Conservation (phyloP, 192 early-diverging fungal genomes). For the Coemansia nantahalensis region DNA sequence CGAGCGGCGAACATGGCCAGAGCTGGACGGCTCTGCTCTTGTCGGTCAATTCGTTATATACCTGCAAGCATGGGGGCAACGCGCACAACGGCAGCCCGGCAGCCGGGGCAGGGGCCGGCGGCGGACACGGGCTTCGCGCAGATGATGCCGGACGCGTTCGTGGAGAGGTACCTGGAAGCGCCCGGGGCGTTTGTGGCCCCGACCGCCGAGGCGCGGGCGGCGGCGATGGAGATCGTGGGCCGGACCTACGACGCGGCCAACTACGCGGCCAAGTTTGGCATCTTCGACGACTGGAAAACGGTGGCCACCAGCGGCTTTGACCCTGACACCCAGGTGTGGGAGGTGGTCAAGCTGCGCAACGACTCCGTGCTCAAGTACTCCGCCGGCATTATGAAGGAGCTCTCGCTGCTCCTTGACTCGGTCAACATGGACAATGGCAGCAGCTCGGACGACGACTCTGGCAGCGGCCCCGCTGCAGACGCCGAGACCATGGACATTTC, state of each 20-base stretch:
- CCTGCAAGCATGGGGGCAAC: too few species aligned
- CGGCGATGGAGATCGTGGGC: slow-evolving; percentile 46
- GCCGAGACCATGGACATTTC: slow-evolving; percentile 32
- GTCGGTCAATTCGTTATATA: too few species aligned
- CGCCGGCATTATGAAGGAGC: slow-evolving; percentile 47
- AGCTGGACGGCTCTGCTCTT: too few species aligned
- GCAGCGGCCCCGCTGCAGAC: slow-evolving; percentile 10
- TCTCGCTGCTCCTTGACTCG: slow-evolving; percentile 49
- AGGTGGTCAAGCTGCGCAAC: slow-evolving; percentile 85
- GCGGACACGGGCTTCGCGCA: slow-evolving; percentile 12
- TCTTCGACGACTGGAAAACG: slow-evolving; percentile 44
- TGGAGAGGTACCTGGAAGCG: slow-evolving; percentile 25
- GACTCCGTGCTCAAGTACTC: slow-evolving; percentile 71
- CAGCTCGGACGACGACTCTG: slow-evolving; percentile 6
- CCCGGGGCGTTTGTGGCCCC: slow-evolving; percentile 45
- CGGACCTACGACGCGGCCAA: slow-evolving; percentile 48
- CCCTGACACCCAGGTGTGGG: slow-evolving; percentile 84
- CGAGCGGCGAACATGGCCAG: too few species aligned
- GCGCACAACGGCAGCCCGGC: too few species aligned
- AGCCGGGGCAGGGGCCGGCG: not conserved
- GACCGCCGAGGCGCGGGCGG: slow-evolving; percentile 18
- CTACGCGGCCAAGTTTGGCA: slow-evolving; percentile 39
- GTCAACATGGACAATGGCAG: too few species aligned
- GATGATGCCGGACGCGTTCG: slow-evolving; percentile 39
- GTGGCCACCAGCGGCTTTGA: slow-evolving; percentile 43